Evolutionary conservation across 2,329 filamentous ascomycete species (phyloP).

Genomic region (Coleophoma eucalyptorum): DNA sequence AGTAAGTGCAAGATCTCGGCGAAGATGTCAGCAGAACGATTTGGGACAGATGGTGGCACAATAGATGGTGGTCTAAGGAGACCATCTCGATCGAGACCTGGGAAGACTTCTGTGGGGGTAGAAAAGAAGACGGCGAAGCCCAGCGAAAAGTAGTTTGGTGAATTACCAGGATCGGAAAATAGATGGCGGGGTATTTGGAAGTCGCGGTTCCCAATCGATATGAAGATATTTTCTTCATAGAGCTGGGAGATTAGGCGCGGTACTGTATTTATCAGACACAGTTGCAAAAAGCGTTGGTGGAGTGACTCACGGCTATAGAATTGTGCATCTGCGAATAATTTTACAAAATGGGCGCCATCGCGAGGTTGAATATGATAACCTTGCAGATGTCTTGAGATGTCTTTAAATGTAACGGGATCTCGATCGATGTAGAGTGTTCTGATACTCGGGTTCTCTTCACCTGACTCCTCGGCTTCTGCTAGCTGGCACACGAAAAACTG

Average conservation of each 20-base stretch:
- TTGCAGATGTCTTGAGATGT: conserved; percentile 88
- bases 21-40: conserved; percentile 80
- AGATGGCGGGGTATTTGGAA: conserved; percentile 90
- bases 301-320: conserved; percentile 74
- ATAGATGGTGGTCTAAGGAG: conserved; percentile 86
- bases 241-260: conserved; percentile 87
- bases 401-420: conserved; percentile 82
- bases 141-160: conserved; percentile 93
- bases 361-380: conserved; percentile 83
- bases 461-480: conserved; percentile 53
- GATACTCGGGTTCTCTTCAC: conserved; percentile 33
- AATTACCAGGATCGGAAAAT: conserved; percentile 80
- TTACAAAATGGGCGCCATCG: conserved; percentile 85
- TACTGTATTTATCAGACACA: conserved; percentile 45
- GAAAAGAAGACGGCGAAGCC: conserved; percentile 88
- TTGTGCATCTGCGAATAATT: conserved; percentile 89
- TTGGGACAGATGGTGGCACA: conserved; percentile 74
- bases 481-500: conserved; percentile 88
- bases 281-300: background rate
- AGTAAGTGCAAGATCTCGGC: conserved; percentile 77
- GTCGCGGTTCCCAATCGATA: conserved; percentile 79
- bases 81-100: conserved; percentile 73
- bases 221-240: conserved; percentile 88
- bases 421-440: conserved; percentile 93
- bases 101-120: conserved; percentile 75